Conservation (phyloP, 176 grass and related monocot species). For the Avena eriantha region DNA sequence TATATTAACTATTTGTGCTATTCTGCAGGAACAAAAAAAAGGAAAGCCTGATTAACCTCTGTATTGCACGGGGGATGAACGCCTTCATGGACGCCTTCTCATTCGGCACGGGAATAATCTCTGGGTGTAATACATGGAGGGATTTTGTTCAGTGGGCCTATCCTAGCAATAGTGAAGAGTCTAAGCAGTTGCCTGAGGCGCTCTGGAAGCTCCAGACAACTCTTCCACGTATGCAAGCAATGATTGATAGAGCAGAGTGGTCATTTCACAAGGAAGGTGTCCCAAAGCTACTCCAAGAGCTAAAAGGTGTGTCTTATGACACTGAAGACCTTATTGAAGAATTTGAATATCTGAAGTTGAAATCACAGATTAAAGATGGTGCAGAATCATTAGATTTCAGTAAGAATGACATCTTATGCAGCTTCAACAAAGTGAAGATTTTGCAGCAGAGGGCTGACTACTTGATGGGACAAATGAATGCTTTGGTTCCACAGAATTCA, state of each 20-base stretch:
- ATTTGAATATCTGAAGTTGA: neutral
- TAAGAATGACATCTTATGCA: neutral
- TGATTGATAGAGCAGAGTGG: neutral
- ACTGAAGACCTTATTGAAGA: neutral
- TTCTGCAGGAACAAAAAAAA: neutral
- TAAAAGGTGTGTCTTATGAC: neutral
- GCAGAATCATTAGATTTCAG: neutral
- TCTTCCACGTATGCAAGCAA: neutral
- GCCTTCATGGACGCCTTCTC: no score
- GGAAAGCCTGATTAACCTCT: neutral
- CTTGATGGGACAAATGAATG: neutral
- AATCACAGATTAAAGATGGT: neutral
- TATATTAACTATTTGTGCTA: neutral
- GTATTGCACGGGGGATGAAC: neutral
- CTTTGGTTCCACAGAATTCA: neutral
- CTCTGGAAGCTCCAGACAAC: neutral
- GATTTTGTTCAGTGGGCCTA: neutral
- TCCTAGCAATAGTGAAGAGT: neutral
- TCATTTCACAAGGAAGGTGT: neutral
- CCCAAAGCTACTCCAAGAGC: neutral
- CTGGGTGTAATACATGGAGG: neutral
- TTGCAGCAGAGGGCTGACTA: neutral
- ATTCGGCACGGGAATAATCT: neutral
- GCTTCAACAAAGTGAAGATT: neutral
- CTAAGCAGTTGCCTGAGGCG: neutral